A percentile compares a stretch with the other conserved stretches of the same genome.
phyloP scores from a whole-genome alignment of 2,329 filamentous ascomycete genomes.

The Penicillium aurantiogriseum region DNA sequence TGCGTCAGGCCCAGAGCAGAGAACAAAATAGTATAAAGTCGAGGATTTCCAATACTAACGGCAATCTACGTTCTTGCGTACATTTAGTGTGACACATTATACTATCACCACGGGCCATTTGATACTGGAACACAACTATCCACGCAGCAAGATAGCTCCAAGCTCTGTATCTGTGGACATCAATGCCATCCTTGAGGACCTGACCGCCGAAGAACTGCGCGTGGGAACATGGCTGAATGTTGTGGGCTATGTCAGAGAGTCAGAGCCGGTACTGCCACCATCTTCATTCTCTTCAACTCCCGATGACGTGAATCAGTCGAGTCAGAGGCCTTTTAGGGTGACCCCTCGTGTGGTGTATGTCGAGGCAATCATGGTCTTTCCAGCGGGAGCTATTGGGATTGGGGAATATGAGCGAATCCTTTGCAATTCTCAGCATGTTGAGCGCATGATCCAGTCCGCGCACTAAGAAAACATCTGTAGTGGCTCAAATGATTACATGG shows the following conservation, averaged over 20 bases:
- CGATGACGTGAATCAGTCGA: constrained; percentile 2
- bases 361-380: constrained; percentile 76
- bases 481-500: neutral
- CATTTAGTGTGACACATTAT: constrained; percentile 59
- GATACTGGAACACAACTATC: constrained; percentile 66
- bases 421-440: constrained; percentile 37
- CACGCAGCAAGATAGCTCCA: constrained; percentile 32
- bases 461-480: neutral
- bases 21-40: neutral
- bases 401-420: constrained; percentile 67
- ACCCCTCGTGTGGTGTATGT: constrained; percentile 48
- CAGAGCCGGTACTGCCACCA: constrained; percentile 1
- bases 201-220: constrained; percentile 63
- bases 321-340: constrained; percentile 6
- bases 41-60: neutral
- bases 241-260: constrained; percentile 68
- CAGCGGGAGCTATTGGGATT: constrained; percentile 69
- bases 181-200: constrained; percentile 64
- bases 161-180: constrained; percentile 66
- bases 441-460: constrained; percentile 27
- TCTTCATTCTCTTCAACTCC: constrained; percentile 19
- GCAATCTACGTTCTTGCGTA: constrained; percentile 11
- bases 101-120: constrained; percentile 59
- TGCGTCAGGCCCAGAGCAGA: constrained; percentile 48
- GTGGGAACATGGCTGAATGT: constrained; percentile 88